Conservation (phyloP, 441 rosid genomes). For the Bocquillonia castaneifolia region DNA sequence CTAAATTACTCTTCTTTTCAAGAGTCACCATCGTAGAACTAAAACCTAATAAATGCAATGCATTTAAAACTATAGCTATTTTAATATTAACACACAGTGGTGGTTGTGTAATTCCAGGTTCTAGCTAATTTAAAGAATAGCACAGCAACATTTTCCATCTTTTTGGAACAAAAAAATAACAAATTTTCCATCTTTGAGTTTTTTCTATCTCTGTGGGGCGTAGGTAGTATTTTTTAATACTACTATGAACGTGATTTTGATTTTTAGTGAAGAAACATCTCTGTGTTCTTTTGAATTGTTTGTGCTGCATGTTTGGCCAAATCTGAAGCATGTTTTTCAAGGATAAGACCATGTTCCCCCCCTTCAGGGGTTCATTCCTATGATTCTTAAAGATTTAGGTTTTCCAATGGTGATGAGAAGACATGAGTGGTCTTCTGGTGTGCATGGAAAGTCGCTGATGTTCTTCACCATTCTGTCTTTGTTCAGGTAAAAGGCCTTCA, state of each 20-base stretch:
- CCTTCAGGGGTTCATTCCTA: not conserved
- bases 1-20: too few species aligned
- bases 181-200: too few species aligned
- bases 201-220: too few species aligned
- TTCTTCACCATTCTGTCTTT: not conserved
- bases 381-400: not conserved
- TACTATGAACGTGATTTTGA: not conserved
- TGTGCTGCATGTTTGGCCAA: not conserved
- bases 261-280: not conserved
- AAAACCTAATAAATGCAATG: too few species aligned
- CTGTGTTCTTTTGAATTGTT: not conserved
- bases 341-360: not conserved
- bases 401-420: not conserved
- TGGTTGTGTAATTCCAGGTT: too few species aligned
- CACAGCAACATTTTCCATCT: too few species aligned
- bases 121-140: too few species aligned
- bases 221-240: not conserved
- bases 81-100: too few species aligned
- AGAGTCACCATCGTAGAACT: too few species aligned
- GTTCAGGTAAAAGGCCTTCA: constrained; percentile 50
- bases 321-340: not conserved
- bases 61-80: too few species aligned
- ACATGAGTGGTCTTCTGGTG: not conserved
- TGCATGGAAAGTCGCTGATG: not conserved
- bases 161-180: too few species aligned